Conservation (phyloP, 306 rosid species). For the Quercus berberidifolia region DNA sequence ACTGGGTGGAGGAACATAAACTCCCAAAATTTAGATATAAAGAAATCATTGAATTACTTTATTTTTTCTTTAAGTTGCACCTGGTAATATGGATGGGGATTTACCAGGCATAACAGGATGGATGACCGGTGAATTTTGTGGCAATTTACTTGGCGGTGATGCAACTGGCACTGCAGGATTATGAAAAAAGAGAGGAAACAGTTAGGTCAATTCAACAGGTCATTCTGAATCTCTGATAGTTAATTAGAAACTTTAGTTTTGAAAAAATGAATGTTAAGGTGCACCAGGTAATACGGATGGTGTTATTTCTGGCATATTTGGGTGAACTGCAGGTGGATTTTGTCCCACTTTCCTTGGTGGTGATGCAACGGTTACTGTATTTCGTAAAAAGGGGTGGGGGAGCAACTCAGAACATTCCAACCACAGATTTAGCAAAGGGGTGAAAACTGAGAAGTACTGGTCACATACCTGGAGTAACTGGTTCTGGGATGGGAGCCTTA, state of each 20-base stretch:
- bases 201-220: constrained; percentile 14
- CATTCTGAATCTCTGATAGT: not conserved
- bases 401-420: constrained; percentile 6
- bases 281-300: constrained; percentile 37
- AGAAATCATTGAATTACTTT: not conserved
- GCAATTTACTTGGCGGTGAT: constrained; percentile 41
- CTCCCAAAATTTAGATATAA: not conserved
- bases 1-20: not conserved
- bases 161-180: constrained; percentile 37
- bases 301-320: constrained; percentile 18
- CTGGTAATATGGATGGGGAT: constrained; percentile 47
- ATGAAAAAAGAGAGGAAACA: constrained; percentile 16
- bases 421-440: constrained; percentile 9
- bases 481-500: constrained; percentile 39
- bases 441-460: constrained; percentile 13
- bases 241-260: not conserved
- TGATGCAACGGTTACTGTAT: constrained; percentile 37
- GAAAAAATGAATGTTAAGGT: not conserved
- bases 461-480: constrained; percentile 54
- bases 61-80: constrained; percentile 26
- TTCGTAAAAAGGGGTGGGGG: constrained; percentile 13
- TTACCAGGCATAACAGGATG: constrained; percentile 41
- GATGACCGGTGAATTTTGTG: constrained; percentile 38
- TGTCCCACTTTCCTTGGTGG: constrained; percentile 22
- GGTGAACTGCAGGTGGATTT: constrained; percentile 20